Percentiles rank a stretch among this genome's conserved stretches.
Evolutionary conservation across 2,329 filamentous ascomycete species (phyloP).

Genomic region (Amauroascus verrucosus): DNA sequence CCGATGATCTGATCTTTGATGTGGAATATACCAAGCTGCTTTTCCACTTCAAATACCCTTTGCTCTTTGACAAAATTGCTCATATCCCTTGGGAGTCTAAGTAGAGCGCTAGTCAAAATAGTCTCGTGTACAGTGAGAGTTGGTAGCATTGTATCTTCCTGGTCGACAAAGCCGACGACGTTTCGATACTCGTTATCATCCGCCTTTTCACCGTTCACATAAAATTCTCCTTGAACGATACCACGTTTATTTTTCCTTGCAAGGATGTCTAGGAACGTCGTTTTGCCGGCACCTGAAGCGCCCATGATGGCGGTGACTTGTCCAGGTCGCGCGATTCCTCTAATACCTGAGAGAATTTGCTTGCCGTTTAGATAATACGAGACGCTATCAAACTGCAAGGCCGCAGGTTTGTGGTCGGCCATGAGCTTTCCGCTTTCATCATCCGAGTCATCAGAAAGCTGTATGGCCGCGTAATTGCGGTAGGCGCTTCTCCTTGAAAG

Average conservation of each 20-base stretch:
- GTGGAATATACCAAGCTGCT: constrained; percentile 85
- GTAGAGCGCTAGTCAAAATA: constrained; percentile 82
- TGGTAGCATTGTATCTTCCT: constrained; percentile 93
- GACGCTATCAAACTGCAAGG: constrained; percentile 79
- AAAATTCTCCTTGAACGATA: constrained; percentile 65
- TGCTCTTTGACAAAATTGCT: constrained; percentile 77
- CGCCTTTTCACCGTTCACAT: constrained; percentile 86
- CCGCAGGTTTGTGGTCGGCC: constrained; percentile 81
- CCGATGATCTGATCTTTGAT: constrained; percentile 94
- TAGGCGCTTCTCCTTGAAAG: constrained; percentile 61
- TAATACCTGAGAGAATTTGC: constrained; percentile 67
- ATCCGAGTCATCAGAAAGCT: constrained; percentile 72
- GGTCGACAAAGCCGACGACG: constrained; percentile 93
- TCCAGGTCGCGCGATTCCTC: constrained; percentile 84
- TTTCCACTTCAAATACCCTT: constrained; percentile 83
- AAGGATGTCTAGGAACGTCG: constrained; percentile 89
- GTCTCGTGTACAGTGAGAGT: constrained; percentile 97
- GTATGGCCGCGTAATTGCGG: constrained; percentile 58
- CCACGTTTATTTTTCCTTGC: constrained; percentile 96
- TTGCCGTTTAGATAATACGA: constrained; percentile 80
- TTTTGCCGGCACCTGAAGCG: constrained; percentile 93
- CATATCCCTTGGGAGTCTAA: constrained; percentile 91
- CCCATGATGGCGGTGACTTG: constrained; percentile 97
- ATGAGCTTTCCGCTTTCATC: constrained; percentile 81
- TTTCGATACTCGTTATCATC: constrained; percentile 74